Evolutionary conservation across 371 early-diverging fungal genomes (phyloP).

Genomic region (Rhizomucor miehei): DNA sequence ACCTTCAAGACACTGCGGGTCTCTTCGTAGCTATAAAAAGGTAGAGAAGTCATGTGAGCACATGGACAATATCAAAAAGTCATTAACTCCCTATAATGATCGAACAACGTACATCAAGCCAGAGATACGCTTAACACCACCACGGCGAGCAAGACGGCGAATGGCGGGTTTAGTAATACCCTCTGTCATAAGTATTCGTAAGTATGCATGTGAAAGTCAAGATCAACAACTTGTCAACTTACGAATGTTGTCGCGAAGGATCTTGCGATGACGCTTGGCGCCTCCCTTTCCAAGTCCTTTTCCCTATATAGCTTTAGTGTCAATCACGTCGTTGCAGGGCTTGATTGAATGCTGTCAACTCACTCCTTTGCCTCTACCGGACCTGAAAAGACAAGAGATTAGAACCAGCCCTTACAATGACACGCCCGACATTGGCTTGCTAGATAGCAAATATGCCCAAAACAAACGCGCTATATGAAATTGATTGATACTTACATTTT

Average conservation of each 20-base stretch:
- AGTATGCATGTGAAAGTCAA: neutral
- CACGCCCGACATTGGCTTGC: no score
- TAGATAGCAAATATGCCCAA: no score
- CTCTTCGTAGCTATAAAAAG: slow-evolving; percentile 81
- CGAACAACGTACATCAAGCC: slow-evolving; percentile 74
- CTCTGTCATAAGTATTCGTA: slow-evolving; percentile 29
- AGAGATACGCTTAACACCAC: slow-evolving; percentile 99
- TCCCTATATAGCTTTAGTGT: no score
- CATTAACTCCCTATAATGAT: no score
- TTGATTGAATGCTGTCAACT: no score
- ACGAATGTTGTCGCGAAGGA: slow-evolving; percentile 96
- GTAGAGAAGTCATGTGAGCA: neutral
- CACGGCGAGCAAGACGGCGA: slow-evolving; percentile 99
- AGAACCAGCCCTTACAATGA: no score
- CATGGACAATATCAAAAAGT: neutral
- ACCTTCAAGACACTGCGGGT: slow-evolving; percentile 96
- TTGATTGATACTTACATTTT: no score
- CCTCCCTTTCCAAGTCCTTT: slow-evolving; percentile 98
- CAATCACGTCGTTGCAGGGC: no score
- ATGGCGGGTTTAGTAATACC: slow-evolving; percentile 99
- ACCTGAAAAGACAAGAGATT: no score
- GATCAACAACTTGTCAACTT: neutral
- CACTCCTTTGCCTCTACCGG: no score
- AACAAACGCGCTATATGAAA: no score
- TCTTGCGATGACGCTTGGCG: slow-evolving; percentile 99